Percentiles rank a stretch among this genome's conserved stretches.
Conservation (phyloP, 2,329 filamentous ascomycete species). For the Fusarium ambrosium region DNA sequence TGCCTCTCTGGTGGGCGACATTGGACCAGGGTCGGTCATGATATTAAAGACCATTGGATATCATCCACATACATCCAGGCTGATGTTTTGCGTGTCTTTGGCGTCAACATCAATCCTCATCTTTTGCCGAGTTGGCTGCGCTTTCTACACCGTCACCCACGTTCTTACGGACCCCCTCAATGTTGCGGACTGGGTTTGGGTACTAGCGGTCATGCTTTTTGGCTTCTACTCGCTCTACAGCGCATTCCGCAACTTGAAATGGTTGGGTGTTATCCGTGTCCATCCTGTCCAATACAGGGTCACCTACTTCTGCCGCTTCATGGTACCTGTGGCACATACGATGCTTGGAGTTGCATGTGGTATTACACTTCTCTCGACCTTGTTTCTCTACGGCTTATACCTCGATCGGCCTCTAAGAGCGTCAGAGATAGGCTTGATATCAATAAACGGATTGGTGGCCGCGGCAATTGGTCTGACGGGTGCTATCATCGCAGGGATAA, state of each 20-base stretch:
- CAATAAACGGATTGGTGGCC: constrained; percentile 23
- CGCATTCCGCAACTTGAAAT: constrained; percentile 33
- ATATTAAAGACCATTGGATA: constrained; percentile 38
- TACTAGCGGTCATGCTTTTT: constrained; percentile 38
- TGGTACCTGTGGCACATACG: constrained; percentile 35
- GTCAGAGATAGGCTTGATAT: constrained; percentile 21
- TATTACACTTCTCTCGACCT: constrained; percentile 25
- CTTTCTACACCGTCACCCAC: constrained; percentile 35
- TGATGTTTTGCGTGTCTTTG: constrained; percentile 31
- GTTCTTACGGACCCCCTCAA: constrained; percentile 39
- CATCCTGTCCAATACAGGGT: constrained; percentile 22
- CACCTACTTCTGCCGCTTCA: constrained; percentile 14
- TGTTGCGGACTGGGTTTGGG: constrained; percentile 41
- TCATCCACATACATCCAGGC: constrained; percentile 24
- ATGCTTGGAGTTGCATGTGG: constrained; percentile 33
- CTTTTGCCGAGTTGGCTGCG: constrained; percentile 29
- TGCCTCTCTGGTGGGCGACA: constrained; percentile 44
- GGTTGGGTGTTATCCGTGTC: constrained; percentile 28
- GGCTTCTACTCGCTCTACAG: constrained; percentile 36
- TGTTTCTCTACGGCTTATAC: constrained; percentile 37
- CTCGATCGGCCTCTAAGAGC: constrained; percentile 18
- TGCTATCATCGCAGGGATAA: constrained; percentile 16
- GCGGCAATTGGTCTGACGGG: constrained; percentile 32
- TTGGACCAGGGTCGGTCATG: constrained; percentile 34
- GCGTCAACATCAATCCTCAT: constrained; percentile 29